Base-by-base conservation (phyloP, 306 rosid genomes). In the Prosopis cineraria region DNA sequence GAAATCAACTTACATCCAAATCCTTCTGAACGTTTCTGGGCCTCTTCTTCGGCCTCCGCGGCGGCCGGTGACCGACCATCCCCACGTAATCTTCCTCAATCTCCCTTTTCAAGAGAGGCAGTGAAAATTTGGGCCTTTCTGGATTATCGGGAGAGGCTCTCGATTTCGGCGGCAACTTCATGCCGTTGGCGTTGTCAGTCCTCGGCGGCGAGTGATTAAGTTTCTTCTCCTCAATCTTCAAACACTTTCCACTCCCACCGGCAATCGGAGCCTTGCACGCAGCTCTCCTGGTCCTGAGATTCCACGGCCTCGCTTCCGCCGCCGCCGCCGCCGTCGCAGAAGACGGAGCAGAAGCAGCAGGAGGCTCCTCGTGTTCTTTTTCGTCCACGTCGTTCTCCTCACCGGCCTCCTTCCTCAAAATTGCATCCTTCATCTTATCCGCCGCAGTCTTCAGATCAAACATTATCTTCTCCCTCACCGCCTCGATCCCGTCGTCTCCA, bases 391-490 rank as follows among this genome's bases (percentile, higher is more conserved):
- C 69, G 13, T 55, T 44, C 16, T 65, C 89, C 17, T 20, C 80
- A 0, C 70, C 84, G 10, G 66, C 83, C 40, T 80, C 88, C 73
- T 89, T 87, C 58, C 86, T 63, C 62, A 91, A 82, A 80, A 89
- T 86, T 85, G 81, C 93, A 73, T 81, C 84, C 76, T 91, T 91
- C 87, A 95, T 84, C 86, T 83, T 82, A 56, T 82, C 87, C 27
- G 94, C 86, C 75, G 87, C 93, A 68, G 86, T 87, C 65, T 92
- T 93, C 78, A 93, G 91, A 87, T 95, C 99, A 82, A 86, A 74
- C 88, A 91, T 81, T 64, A 92, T 84, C 91, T 87, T 93, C 90
- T 91, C 91, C 59, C 97, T 81, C 58, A 95, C 88, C 72, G 98
- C 97, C 31, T 85, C 93, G 85, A 95, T 93, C 90, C 91, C 97